Conservation (phyloP, 108 stramenopile species). For the Mayamaea pseudoterrestris region DNA sequence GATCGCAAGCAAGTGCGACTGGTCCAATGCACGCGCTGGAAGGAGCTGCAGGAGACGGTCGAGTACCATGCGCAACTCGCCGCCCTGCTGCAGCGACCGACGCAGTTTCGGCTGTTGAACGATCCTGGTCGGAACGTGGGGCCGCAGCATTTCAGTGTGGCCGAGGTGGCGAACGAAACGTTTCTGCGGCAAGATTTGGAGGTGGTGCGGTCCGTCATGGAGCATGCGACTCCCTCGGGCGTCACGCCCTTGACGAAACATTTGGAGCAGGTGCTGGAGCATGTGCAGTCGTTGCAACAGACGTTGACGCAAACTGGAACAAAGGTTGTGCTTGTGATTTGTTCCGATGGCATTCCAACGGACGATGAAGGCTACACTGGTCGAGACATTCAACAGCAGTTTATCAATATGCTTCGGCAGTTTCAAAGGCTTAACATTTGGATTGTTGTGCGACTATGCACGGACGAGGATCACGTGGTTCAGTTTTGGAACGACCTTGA, state of each 20-base stretch:
- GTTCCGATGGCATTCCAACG: slow-evolving; percentile 79
- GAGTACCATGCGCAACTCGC: slow-evolving; percentile 47
- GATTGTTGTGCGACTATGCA: slow-evolving; percentile 84
- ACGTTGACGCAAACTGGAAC: slow-evolving; percentile 40
- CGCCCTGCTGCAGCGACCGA: slow-evolving; percentile 23
- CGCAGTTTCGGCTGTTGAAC: slow-evolving; percentile 48
- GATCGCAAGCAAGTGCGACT: slow-evolving; percentile 12
- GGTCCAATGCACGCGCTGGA: slow-evolving; percentile 43
- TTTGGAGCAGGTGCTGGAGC: slow-evolving; percentile 46
- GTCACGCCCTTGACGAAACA: slow-evolving; percentile 68
- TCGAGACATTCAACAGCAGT: slow-evolving; percentile 12
- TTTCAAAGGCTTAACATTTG: slow-evolving; percentile 73
- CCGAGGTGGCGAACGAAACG: slow-evolving; percentile 11
- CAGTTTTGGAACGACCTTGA: slow-evolving; percentile 80
- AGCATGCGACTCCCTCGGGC: slow-evolving; percentile 41
- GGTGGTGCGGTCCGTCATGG: slow-evolving; percentile 39
- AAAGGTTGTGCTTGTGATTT: slow-evolving; percentile 67
- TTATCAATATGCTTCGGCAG: slow-evolving; percentile 36
- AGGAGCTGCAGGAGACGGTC: slow-evolving; percentile 44
- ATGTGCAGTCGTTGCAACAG: slow-evolving; percentile 36
- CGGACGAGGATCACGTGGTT: slow-evolving; percentile 69
- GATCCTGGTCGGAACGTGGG: slow-evolving; percentile 31
- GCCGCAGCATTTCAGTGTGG: slow-evolving; percentile 39
- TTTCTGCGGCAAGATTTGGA: slow-evolving; percentile 29
- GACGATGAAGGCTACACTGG: slow-evolving; percentile 36